Base-by-base conservation (phyloP, 257 asterid genomes). In the Solanum chilense region DNA sequence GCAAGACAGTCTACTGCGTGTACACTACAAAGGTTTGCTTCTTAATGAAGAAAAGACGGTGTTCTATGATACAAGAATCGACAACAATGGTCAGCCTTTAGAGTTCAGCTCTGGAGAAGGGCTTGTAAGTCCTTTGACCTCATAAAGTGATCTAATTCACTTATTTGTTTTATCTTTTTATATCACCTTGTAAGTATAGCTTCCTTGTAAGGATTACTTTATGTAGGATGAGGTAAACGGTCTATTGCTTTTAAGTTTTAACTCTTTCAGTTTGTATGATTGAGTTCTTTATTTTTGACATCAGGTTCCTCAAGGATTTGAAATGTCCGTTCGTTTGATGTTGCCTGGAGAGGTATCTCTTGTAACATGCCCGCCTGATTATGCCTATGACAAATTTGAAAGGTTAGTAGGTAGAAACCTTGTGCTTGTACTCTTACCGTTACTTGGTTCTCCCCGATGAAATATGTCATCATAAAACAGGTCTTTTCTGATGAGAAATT, bases 101-200 rank as follows among this genome's bases (percentile, higher is more conserved):
- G 99, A 95, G 90, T 97, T 97, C 95, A 93, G 98, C 92, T 96
- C 99, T 35, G 99, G 99, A 88, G 98, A 97, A 93, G 99, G 99
- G 88, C 98, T 94, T 90, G 99, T 97, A 93, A 93, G 98, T 90
- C 88, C 75, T 70, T 84, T 89, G 81, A 87, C 86, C 81, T 42
- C 85, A 85, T 80, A 58, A 56, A 68, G 31, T 75, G 86, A 44
- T 76, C 58, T 77, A 21, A 71, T 11, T 21, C 18, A 69, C 58
- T n/a, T 86, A 62, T 82, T 41, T n/a, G 23, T 27, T 66, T 66
- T 42, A 20, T 41, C 85, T 29, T 90, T 18, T 39, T 85, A 37
- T 14, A 82, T 23, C 20, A 71, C 56, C 45, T 86, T 85, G 33
- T 14, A 58, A 47, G 66, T 39, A 31, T 85, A 27, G 47, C 33